A percentile compares a stretch with the other conserved stretches of the same genome.
Evolutionary conservation across 495 filamentous ascomycete genomes (phyloP).

Genomic region (Penicillium longicatenatum): DNA sequence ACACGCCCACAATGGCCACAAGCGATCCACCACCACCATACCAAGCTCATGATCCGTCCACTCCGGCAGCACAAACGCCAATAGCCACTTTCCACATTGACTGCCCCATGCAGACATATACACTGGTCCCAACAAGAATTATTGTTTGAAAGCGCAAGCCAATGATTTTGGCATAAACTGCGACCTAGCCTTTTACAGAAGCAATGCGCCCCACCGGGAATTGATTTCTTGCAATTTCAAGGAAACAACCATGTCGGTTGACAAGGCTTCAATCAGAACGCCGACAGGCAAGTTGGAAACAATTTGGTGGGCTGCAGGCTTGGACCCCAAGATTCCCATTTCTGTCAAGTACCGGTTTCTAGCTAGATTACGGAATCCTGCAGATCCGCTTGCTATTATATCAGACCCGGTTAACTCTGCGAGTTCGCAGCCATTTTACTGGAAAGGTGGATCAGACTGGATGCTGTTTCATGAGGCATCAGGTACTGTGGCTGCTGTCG

Average conservation of each 20-base stretch:
- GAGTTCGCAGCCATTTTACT: background rate
- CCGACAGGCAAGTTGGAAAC: background rate
- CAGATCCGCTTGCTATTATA: background rate
- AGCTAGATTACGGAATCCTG: background rate
- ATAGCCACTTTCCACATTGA: background rate
- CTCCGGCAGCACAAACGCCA: background rate
- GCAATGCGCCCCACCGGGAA: background rate
- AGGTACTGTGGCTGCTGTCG: conserved; percentile 1
- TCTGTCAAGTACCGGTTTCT: background rate
- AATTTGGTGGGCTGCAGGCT: background rate
- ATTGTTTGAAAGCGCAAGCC: background rate
- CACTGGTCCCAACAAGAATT: background rate
- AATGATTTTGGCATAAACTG: background rate
- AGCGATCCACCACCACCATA: background rate
- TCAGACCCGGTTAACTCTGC: background rate
- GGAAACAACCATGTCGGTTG: background rate
- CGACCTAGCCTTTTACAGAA: background rate
- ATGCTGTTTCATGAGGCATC: background rate
- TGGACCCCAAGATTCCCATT: background rate
- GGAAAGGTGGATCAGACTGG: background rate
- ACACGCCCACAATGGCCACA: background rate
- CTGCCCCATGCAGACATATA: background rate
- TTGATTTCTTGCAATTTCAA: background rate
- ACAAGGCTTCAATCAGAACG: background rate
- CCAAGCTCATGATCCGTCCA: background rate